A percentile compares a stretch with the other conserved stretches of the same genome.
Evolutionary conservation across 2,329 filamentous ascomycete genomes (phyloP).

Genomic region (Trichoderma endophyticum): DNA sequence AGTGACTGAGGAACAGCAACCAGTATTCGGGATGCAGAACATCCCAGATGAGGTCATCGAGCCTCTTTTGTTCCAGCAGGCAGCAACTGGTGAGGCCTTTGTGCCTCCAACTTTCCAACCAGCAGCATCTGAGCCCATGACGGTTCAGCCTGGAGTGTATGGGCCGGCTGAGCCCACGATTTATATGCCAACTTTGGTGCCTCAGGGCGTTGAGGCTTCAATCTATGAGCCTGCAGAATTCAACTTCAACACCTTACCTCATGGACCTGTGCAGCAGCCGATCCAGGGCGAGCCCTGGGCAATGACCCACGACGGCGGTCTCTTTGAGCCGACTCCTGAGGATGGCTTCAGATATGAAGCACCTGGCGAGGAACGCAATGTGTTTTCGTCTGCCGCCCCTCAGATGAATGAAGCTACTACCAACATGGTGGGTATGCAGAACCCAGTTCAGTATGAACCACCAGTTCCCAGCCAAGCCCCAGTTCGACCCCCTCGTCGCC

Average conservation of each 20-base stretch:
- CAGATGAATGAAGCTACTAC: neutral
- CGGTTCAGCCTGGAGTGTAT: neutral
- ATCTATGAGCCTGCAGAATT: neutral
- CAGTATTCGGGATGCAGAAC: neutral
- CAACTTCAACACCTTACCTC: neutral
- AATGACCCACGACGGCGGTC: neutral
- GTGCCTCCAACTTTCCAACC: neutral
- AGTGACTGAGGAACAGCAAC: neutral
- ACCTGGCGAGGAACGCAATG: neutral
- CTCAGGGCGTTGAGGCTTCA: neutral
- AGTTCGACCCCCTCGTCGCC: neutral
- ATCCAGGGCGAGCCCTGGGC: neutral
- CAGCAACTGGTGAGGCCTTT: neutral
- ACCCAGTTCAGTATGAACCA: neutral
- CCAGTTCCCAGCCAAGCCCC: too few relatives aligned
- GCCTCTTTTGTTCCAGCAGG: neutral
- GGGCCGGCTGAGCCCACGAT: neutral
- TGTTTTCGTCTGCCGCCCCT: neutral
- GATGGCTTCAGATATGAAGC: neutral
- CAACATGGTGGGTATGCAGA: neutral
- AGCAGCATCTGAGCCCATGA: neutral
- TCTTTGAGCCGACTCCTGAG: neutral
- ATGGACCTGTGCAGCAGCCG: neutral
- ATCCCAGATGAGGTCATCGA: neutral
- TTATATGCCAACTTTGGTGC: neutral